Percentiles rank a stretch among this genome's conserved stretches.
phyloP scores from a whole-genome alignment of 192 early-diverging fungal species.

The Gaertneriomyces sp. region DNA sequence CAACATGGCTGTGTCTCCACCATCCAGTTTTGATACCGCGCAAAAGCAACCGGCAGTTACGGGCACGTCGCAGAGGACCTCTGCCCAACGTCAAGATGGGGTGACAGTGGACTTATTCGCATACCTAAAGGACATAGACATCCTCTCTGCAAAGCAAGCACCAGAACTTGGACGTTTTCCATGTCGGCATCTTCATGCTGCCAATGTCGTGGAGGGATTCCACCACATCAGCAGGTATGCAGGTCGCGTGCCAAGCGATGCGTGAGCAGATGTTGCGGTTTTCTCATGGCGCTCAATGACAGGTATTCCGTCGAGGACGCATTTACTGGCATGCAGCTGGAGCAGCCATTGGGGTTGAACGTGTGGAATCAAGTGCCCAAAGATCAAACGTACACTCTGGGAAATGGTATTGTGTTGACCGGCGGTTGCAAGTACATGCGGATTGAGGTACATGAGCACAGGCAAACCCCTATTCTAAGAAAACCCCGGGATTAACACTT shows the following conservation, averaged over 20 bases:
- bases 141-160: not conserved
- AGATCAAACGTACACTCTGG: slow-evolving; percentile 13
- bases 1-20: no score
- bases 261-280: not conserved
- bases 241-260: not conserved
- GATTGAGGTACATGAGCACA: not conserved
- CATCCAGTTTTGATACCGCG: no score
- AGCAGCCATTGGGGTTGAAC: slow-evolving; percentile 9
- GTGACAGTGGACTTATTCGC: not conserved
- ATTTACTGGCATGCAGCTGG: slow-evolving; percentile 12
- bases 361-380: slow-evolving; percentile 14
- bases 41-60: no score
- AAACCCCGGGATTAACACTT: not conserved
- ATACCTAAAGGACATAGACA: slow-evolving; percentile 1
- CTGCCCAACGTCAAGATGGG: no score
- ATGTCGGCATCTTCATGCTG: slow-evolving; percentile 27
- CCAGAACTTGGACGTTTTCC: slow-evolving; percentile 23
- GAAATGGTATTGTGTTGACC: slow-evolving; percentile 22
- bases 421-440: slow-evolving; percentile 17
- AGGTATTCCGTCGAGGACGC: slow-evolving; percentile 17
- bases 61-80: no score
- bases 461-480: no score
- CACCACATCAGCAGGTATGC: slow-evolving; percentile 27
- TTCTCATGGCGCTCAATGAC: not conserved
- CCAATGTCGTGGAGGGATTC: slow-evolving; percentile 27